Evolutionary conservation across 2,329 filamentous ascomycete species (phyloP), one percentile per base, ranked within the genome.

Genomic region (Dactylella cylindrospora): DNA sequence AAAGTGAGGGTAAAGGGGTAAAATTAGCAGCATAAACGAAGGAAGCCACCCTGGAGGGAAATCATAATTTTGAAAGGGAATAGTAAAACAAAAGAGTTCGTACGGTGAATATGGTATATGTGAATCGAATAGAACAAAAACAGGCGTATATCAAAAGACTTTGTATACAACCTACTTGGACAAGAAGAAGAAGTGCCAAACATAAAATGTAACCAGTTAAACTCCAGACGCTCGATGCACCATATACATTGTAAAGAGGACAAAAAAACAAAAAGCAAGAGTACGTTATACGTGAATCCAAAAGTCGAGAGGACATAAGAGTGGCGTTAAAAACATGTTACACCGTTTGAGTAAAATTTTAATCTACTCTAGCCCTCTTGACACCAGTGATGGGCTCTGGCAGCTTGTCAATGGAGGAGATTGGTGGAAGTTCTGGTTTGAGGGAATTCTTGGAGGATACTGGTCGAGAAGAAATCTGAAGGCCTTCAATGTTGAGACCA

Each of bases 401-500:
- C 10, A 54, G 43, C 38, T 62, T 62, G 8, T 62, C 57, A 20
- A 54, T 49, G 36, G 57, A 29, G 6, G 57, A 53, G 23, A 62
- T 54, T 25, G 57, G 57, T 22, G 57, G 57, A 13, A 62, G 41
- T 31, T 62, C 57, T 17, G 57, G 57, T 25, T 62, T 62, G 28
- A 62, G 43, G 2, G 57, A 62, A 41, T 54, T 43, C 31, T 53
- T 49, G 1, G 49, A 33, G 9, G 57, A 62, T 17, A 29, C n/a
- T 19, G 57, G 57, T 23, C 57, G 49, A 31, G 46, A 52, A 7
- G 57, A 62, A 22, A 62, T 62, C 17, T 62, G 57, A 17, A 62
- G 57, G 23, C 43, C 51, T 32, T 62, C 57, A 19, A 62, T 62
- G 49, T 62, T 77, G 22, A 95, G 76, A 69, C 88, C 87, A 66